phyloP scores from a whole-genome alignment of 768 basidiomycete species.

The Glaciozyma martinii region DNA sequence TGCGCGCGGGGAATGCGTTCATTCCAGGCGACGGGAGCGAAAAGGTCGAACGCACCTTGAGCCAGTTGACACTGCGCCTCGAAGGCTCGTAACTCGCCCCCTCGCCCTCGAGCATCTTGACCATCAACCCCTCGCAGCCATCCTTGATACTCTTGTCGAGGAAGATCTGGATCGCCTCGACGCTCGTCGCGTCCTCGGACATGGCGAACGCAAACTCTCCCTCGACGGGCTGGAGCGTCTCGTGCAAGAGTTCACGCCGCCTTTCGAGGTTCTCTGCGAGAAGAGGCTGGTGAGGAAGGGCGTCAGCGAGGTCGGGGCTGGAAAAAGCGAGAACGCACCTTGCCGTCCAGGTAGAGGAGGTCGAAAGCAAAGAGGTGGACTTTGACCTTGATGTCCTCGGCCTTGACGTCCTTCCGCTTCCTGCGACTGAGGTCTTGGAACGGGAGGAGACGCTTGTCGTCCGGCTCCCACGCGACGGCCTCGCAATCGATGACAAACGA shows the following conservation, averaged over 20 bases:
- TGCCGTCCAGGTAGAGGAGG: slow-evolving; percentile 88
- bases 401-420: slow-evolving; percentile 94
- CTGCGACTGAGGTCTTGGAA: slow-evolving; percentile 94
- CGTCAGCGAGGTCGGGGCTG: neutral
- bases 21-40: neutral
- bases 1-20: slow-evolving; percentile 38
- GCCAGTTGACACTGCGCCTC: slow-evolving; percentile 89
- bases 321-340: slow-evolving; percentile 51
- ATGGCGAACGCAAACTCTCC: slow-evolving; percentile 92
- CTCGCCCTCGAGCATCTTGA: slow-evolving; percentile 91
- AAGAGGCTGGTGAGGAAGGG: slow-evolving; percentile 54
- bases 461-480: slow-evolving; percentile 89
- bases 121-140: slow-evolving; percentile 98
- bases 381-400: slow-evolving; percentile 92
- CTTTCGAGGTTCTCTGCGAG: slow-evolving; percentile 64
- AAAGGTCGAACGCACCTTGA: slow-evolving; percentile 57
- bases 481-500: slow-evolving; percentile 95
- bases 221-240: slow-evolving; percentile 70
- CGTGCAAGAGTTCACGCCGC: slow-evolving; percentile 63
- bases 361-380: slow-evolving; percentile 97
- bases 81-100: slow-evolving; percentile 93
- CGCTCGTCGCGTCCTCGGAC: slow-evolving; percentile 75
- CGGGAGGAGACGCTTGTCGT: slow-evolving; percentile 57
- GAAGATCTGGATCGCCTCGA: slow-evolving; percentile 89
- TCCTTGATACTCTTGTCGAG: slow-evolving; percentile 95